These are phyloP conservation scores for Aspergillus uvarum DNA, from an alignment of 2,329 filamentous ascomycete species.

Conservation along the genomic window DNA sequence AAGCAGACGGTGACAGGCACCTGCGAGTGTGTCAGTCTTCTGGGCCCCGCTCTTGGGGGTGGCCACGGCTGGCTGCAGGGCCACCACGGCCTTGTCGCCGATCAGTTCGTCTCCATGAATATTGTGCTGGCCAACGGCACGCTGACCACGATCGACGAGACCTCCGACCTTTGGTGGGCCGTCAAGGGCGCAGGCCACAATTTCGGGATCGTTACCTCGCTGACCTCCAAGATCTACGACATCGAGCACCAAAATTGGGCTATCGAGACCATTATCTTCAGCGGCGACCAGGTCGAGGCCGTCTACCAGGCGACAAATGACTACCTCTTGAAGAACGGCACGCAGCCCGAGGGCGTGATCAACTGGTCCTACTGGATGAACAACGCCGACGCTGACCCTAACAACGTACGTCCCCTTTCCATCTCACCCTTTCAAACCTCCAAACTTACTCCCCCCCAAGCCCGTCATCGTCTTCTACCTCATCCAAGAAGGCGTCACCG, in stretches of 20 bases:
- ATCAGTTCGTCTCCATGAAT: conserved; percentile 54
- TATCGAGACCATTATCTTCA: conserved; percentile 47
- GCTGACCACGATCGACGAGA: conserved; percentile 38
- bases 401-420: conserved; percentile 18
- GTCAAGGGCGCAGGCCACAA: conserved; percentile 59
- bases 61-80: conserved; percentile 59
- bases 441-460: conserved; percentile 9
- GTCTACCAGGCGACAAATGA: conserved; percentile 51
- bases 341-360: conserved; percentile 47
- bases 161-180: conserved; percentile 57
- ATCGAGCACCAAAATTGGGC: conserved; percentile 38
- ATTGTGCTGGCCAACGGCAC: conserved; percentile 54
- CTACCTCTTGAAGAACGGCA: conserved; percentile 45
- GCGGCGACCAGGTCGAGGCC: conserved; percentile 51
- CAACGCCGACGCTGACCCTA: conserved; percentile 24
- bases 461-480: conserved; percentile 34
- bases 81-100: conserved; percentile 53
- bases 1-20: conserved; percentile 55
- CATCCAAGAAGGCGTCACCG: conserved; percentile 36
- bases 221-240: conserved; percentile 51
- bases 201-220: conserved; percentile 57
- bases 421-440: no score
- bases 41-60: conserved; percentile 57
- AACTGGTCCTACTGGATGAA: conserved; percentile 48
- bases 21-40: conserved; percentile 53